phyloP scores from a whole-genome alignment of 768 basidiomycete species.

The Russula sp. region DNA sequence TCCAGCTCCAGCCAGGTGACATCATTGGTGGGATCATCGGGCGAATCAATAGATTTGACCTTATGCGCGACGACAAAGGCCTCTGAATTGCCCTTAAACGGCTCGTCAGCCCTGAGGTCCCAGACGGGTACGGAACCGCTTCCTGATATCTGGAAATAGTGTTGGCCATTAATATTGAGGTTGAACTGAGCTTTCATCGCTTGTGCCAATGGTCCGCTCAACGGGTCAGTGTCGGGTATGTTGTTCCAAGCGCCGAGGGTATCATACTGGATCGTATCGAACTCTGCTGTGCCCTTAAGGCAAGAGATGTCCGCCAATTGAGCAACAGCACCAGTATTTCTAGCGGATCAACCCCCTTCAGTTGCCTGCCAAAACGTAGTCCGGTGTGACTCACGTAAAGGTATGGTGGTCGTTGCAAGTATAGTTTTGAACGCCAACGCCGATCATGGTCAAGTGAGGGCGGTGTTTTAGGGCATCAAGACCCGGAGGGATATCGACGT shows the following conservation, averaged over 20 bases:
- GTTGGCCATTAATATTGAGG: slow-evolving; percentile 8
- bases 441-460: slow-evolving; percentile 2
- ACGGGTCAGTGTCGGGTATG: neutral
- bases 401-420: slow-evolving; percentile 4
- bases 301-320: slow-evolving; percentile 23
- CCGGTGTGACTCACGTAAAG: slow-evolving; percentile 11
- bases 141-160: too few relatives aligned
- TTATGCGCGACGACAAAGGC: slow-evolving; percentile 21
- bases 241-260: slow-evolving; percentile 5
- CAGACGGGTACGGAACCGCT: too few relatives aligned
- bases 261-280: slow-evolving; percentile 3
- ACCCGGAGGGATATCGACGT: neutral
- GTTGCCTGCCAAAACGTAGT: neutral
- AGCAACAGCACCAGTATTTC: slow-evolving; percentile 24
- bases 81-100: neutral
- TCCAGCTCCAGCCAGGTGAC: slow-evolving; percentile 25
- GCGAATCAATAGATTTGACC: slow-evolving; percentile 11
- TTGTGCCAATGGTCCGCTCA: neutral
- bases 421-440: slow-evolving; percentile 17
- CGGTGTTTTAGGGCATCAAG: neutral
- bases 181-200: neutral
- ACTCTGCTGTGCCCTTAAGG: neutral
- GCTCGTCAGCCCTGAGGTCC: slow-evolving; percentile 21
- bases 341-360: slow-evolving; percentile 4
- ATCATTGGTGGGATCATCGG: neutral